phyloP scores from a whole-genome alignment of 2,329 filamentous ascomycete species.

The Claviceps cyperi region DNA sequence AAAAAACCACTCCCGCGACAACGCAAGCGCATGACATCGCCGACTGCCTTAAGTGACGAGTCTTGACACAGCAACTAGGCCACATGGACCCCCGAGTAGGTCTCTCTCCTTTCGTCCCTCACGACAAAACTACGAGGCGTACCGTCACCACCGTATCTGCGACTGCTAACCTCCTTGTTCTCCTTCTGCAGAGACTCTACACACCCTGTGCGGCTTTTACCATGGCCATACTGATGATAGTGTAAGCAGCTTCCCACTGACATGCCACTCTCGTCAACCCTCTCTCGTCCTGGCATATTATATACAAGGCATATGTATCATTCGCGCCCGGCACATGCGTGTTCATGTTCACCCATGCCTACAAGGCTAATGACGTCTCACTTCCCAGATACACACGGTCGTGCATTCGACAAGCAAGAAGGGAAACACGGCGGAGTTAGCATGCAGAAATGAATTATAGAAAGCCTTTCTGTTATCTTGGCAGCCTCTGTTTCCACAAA shows the following conservation, averaged over 20 bases:
- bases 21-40: too few relatives aligned
- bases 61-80: background rate
- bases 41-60: background rate
- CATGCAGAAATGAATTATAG: background rate
- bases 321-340: too few relatives aligned
- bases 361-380: background rate
- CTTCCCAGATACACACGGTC: constrained; percentile 24
- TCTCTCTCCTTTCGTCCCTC: background rate
- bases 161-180: too few relatives aligned
- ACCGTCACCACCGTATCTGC: too few relatives aligned
- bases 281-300: too few relatives aligned
- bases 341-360: background rate
- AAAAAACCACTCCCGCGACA: too few relatives aligned
- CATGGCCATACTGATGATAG: constrained; percentile 37
- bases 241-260: constrained; percentile 16
- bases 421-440: constrained; percentile 14
- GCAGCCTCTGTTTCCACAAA: background rate
- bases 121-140: background rate
- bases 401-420: constrained; percentile 24
- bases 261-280: too few relatives aligned
- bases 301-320: too few relatives aligned
- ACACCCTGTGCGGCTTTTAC: constrained; percentile 38
- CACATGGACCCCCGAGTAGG: constrained; percentile 18
- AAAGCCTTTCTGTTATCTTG: too few relatives aligned
- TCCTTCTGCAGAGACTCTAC: constrained; percentile 24